Conservation (phyloP, 2,329 filamentous ascomycete genomes). For the Exophiala spinifera region DNA sequence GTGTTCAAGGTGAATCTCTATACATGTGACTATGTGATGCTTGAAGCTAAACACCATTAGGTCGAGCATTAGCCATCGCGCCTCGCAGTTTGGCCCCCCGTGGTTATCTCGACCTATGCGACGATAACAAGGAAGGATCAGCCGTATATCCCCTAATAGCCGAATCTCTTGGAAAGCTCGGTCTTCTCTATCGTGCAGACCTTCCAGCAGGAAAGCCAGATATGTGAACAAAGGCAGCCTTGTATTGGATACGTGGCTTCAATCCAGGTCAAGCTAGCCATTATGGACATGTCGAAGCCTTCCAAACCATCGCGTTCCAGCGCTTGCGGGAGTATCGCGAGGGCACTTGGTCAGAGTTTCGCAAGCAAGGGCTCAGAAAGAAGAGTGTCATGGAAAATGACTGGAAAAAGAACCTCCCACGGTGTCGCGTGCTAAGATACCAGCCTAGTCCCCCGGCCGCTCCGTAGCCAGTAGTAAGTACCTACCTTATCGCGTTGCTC, state of each 20-base stretch:
- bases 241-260: background rate
- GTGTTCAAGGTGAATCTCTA: background rate
- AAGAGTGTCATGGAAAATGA: no score
- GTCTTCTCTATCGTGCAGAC: background rate
- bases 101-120: conserved; percentile 38
- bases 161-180: background rate
- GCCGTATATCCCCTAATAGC: no score
- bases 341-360: no score
- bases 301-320: no score
- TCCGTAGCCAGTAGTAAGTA: no score
- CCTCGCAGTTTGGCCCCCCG: conserved; percentile 33
- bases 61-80: conserved; percentile 34
- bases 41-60: conserved; percentile 1
- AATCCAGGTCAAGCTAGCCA: background rate
- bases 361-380: no score
- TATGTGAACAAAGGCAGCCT: background rate
- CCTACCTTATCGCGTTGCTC: no score
- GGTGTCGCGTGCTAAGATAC: background rate
- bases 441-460: background rate
- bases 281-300: no score
- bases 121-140: conserved; percentile 33
- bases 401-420: background rate
- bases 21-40: background rate
- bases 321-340: no score
- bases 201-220: no score